Evolutionary conservation across 2,329 filamentous ascomycete species (phyloP).

Genomic region (Ascochyta rabiei): DNA sequence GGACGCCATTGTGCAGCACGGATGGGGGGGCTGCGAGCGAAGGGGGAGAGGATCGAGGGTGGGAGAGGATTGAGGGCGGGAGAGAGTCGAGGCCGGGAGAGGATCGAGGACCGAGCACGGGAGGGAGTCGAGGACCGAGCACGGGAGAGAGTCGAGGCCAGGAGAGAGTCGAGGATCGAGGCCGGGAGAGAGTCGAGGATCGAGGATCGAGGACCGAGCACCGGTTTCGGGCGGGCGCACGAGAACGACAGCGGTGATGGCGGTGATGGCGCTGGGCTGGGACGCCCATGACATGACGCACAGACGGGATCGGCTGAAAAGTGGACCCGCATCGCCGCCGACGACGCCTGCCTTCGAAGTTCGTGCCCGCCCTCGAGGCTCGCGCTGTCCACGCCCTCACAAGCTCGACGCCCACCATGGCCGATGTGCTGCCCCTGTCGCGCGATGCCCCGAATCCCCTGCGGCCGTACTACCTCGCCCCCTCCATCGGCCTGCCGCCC

Average conservation of each 20-base stretch:
- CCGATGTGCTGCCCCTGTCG: conserved; percentile 49
- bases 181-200: too few species aligned
- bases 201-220: too few species aligned
- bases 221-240: not conserved
- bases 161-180: too few species aligned
- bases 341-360: too few species aligned
- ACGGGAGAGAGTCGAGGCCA: too few species aligned
- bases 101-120: too few species aligned
- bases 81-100: too few species aligned
- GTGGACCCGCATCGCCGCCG: not conserved
- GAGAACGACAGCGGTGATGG: conserved; percentile 7
- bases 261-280: conserved; percentile 14
- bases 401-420: not conserved
- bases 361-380: too few species aligned
- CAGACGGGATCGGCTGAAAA: conserved; percentile 5
- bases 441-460: conserved; percentile 65
- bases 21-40: not conserved
- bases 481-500: conserved; percentile 66
- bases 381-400: not conserved
- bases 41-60: not conserved
- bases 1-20: conserved; percentile 22
- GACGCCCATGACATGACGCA: conserved; percentile 11
- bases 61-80: too few species aligned
- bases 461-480: conserved; percentile 74
- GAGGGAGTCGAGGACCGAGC: too few species aligned